Base-by-base conservation (phyloP, 2,329 filamentous ascomycete species). In the Apiospora rasikravindrae region DNA sequence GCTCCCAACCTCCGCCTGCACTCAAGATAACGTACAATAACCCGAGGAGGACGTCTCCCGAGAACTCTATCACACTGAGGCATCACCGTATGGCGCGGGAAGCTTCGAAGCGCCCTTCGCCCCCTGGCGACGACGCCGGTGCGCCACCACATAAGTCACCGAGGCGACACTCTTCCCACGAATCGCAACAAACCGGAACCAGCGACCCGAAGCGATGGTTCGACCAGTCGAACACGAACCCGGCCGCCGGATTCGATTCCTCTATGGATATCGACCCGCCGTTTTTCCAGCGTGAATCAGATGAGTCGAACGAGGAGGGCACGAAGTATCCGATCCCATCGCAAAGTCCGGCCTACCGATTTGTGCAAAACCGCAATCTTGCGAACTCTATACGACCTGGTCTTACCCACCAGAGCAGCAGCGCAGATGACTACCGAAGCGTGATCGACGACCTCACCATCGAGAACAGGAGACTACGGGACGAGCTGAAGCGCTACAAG, bases 381-480 rank as follows among this genome's bases (percentile, higher is more conserved):
- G 11, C 45, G 29, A 45, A 53, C 42, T 44, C 73, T 24, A 76
- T 53, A 2, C 79, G 11, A 71, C 72, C 81, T 4, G 77, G 78
- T 0, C 72, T 79, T 49, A 82, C 83, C 2, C 88, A 81, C 26
- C 29, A 69, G 7, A 89, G 83, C 78, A 93, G 89, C 78, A 92
- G 91, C 69, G 90, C 89, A 40, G 93, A 93, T 71, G 94, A 95
- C 71, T 95, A 91, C 73, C 88, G 94, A 67, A 92, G 92, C 75
- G 93, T 97, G 22, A 97, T 97, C 67, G 94, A 97, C 77, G 94
- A 97, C 79, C 82, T 97, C 72, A 97, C 94, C 0, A 85, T 97
- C 37, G 92, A 95, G 78, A 97, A 96, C 79, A 93, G 94, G 80
- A 91, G 90, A 69, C 81, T 97, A 73, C 95, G 92, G 82, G 90